A percentile compares a stretch with the other conserved stretches of the same genome.
Conservation (phyloP, 2,329 filamentous ascomycete genomes). For the Blastomyces percursus region DNA sequence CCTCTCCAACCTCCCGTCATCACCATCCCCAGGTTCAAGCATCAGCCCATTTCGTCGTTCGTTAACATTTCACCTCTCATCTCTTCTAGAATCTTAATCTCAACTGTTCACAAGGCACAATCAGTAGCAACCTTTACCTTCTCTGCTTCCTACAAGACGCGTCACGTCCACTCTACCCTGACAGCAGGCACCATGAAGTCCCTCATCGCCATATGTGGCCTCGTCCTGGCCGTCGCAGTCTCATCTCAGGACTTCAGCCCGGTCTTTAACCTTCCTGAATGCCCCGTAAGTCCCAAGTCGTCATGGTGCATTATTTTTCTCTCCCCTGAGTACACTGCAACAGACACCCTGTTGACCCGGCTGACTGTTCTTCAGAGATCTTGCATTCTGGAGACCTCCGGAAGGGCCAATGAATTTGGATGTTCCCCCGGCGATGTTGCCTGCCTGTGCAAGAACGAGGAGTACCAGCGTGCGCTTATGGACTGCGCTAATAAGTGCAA, state of each 20-base stretch:
- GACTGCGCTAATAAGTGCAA: constrained; percentile 9
- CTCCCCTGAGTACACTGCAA: background rate
- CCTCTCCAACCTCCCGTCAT: background rate
- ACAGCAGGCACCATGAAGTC: background rate
- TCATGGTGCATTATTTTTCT: background rate
- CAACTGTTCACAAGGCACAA: background rate
- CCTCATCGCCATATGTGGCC: background rate
- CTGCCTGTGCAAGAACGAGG: constrained; percentile 11
- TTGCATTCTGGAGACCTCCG: constrained; percentile 8
- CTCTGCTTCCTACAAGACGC: background rate
- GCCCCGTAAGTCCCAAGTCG: background rate
- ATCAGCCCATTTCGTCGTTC: background rate
- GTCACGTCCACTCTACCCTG: background rate
- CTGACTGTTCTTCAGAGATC: constrained; percentile 6
- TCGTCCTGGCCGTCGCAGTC: background rate
- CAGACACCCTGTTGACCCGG: background rate
- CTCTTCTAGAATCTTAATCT: background rate
- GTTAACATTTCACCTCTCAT: background rate
- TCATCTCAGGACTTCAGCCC: background rate
- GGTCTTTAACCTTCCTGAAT: background rate
- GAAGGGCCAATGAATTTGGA: constrained; percentile 6
- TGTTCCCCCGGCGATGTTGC: constrained; percentile 4
- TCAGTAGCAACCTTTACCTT: background rate
- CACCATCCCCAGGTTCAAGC: background rate
- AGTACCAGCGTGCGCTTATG: constrained; percentile 7